Conservation (phyloP, 306 rosid species). For the Alnus rubra region DNA sequence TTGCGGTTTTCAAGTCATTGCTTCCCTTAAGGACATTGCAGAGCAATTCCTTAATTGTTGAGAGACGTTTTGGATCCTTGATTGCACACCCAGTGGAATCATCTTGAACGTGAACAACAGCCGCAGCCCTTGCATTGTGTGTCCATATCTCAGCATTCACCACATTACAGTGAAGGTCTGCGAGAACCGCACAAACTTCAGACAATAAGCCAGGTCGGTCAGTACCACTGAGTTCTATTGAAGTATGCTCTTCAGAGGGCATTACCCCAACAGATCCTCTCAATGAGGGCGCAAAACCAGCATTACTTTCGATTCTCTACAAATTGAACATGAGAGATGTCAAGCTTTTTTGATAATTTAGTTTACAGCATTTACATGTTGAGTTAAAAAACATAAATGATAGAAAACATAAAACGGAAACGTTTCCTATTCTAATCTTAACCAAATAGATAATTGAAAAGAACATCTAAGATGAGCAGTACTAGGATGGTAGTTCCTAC, state of each 20-base stretch:
- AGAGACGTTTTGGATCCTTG: slow-evolving; percentile 62
- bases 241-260: slow-evolving; percentile 89
- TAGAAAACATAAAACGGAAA: not conserved
- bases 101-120: slow-evolving; percentile 87
- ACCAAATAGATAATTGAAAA: slow-evolving; percentile 27
- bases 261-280: slow-evolving; percentile 85
- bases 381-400: not conserved
- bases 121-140: slow-evolving; percentile 91
- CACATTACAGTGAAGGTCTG: slow-evolving; percentile 84
- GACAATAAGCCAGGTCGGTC: slow-evolving; percentile 96
- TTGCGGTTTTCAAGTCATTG: slow-evolving; percentile 67
- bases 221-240: slow-evolving; percentile 85
- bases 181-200: slow-evolving; percentile 90
- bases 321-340: slow-evolving; percentile 26
- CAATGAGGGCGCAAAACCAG: slow-evolving; percentile 63
- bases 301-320: slow-evolving; percentile 86
- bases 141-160: slow-evolving; percentile 96
- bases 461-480: slow-evolving; percentile 3
- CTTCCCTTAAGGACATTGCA: slow-evolving; percentile 79
- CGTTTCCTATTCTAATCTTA: not conserved
- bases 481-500: slow-evolving; percentile 41
- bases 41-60: slow-evolving; percentile 68
- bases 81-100: slow-evolving; percentile 65
- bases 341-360: not conserved
- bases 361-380: not conserved